Percentiles rank a stretch among this genome's conserved stretches.
These are phyloP conservation scores for Syzygium aromaticum DNA, from an alignment of 345 rosid species.

Conservation along the genomic window DNA sequence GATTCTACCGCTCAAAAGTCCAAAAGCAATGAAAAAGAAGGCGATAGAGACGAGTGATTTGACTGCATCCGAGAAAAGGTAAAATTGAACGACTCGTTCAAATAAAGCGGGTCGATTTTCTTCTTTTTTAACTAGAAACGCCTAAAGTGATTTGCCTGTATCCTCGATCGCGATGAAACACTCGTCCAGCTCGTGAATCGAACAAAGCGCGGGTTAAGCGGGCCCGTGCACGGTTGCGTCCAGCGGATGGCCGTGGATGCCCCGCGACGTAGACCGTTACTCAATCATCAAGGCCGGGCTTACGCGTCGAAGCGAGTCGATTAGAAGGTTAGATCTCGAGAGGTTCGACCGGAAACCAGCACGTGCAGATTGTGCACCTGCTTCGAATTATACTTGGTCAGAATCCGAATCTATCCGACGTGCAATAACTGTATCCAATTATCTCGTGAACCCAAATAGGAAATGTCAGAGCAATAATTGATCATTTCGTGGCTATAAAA, in stretches of 20 bases:
- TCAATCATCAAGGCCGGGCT: neutral
- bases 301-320: too few species aligned
- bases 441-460: neutral
- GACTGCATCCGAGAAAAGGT: neutral
- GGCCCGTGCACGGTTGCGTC: neutral
- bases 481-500: too few species aligned
- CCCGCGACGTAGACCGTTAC: neutral
- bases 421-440: too few species aligned
- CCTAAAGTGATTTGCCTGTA: neutral
- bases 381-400: neutral
- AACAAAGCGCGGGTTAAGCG: neutral
- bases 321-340: too few species aligned
- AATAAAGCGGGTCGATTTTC: neutral
- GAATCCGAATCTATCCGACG: neutral
- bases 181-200: neutral
- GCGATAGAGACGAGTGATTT: neutral
- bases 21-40: neutral
- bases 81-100: neutral
- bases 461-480: neutral
- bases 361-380: neutral
- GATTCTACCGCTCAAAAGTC: neutral
- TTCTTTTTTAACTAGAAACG: neutral
- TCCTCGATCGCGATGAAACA: neutral
- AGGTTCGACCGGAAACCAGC: too few species aligned
- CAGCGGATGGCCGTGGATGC: neutral